Evolutionary conservation across 73 alveolate species (phyloP), one percentile per base, ranked within the genome.

Genomic region (Paramecium sonneborni): DNA sequence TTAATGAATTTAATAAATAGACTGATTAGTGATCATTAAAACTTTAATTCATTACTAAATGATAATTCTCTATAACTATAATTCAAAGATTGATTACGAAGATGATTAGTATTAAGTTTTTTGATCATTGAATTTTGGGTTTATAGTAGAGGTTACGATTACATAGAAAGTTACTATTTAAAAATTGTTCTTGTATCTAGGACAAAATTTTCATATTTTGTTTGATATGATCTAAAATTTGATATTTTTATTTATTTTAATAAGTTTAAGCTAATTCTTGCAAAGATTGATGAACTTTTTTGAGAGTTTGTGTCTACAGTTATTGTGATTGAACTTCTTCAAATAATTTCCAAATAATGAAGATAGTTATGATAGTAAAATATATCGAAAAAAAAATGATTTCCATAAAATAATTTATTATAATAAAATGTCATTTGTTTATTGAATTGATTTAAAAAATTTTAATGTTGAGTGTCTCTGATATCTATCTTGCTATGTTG

Each of bases 401-500:
- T 52, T 52, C 68, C 68, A 52, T 46, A 46, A 46, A 46, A 15
- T 21, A 6, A 46, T 12, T 46, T 46, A 46, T 46, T 52, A n/a
- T 52, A 15, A 52, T 52, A 52, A 15, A 52, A 52, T 52, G 68
- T 52, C 68, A 52, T 52, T 52, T 52, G 68, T 52, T 52, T 52
- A 18, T 52, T 52, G 68, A 52, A 67, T 67, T 67, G 46, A 62
- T 82, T 32, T 74, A 39, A 62, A 34, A 86, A 38, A 86, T 67
- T 82, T 58, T 48, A 57, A 86, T 86, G 76, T 86, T 86, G 23
- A 86, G 43, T 21, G 93, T 28, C 9, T 56, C 15, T 7, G 85
- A 57, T 48, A 74, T 35, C 20, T 74, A 20, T 74, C 87, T 32
- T 32, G 62, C 55, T 3, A 43, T 23, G 34, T 74, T 74, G 41